A percentile compares a stretch with the other conserved stretches of the same genome.
Evolutionary conservation across 768 basidiomycete species (phyloP).

Genomic region (Suillus clintonianus): DNA sequence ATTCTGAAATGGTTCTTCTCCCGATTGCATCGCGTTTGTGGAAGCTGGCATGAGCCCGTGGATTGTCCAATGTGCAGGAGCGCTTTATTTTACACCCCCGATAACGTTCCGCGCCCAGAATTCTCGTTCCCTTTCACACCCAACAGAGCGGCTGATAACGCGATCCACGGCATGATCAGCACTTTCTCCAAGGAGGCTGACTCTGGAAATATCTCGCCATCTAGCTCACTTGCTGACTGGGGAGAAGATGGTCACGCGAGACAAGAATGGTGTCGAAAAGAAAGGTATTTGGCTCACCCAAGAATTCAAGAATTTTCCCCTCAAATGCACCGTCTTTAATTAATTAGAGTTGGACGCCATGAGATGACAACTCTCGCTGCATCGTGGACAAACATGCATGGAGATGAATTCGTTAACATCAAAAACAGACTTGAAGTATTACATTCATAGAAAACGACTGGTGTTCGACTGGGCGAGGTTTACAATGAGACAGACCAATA

Average conservation of each 20-base stretch:
- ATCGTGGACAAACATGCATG: conserved; percentile 49
- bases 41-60: conserved; percentile 66
- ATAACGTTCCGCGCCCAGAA: conserved; percentile 49
- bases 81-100: conserved; percentile 50
- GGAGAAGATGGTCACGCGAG: conserved; percentile 49
- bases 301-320: conserved; percentile 17
- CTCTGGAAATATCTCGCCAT: conserved; percentile 28
- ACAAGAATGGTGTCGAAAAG: conserved; percentile 61
- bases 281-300: conserved; percentile 40
- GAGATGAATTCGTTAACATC: conserved; percentile 54
- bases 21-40: conserved; percentile 61
- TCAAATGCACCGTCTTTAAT: conserved; percentile 1
- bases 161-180: conserved; percentile 54
- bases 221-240: conserved; percentile 45
- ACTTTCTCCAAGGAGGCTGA: conserved; percentile 46
- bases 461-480: background rate
- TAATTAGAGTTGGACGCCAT: conserved; percentile 50
- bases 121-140: conserved; percentile 64
- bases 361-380: conserved; percentile 54
- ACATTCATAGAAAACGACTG: conserved; percentile 11
- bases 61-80: conserved; percentile 70
- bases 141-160: conserved; percentile 55
- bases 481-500: background rate
- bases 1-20: conserved; percentile 73
- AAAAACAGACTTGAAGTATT: conserved; percentile 58